A percentile compares a stretch with the other conserved stretches of the same genome.
These are phyloP conservation scores for Coemansia biformis DNA, from an alignment of 192 early-diverging fungal genomes.

Conservation along the genomic window DNA sequence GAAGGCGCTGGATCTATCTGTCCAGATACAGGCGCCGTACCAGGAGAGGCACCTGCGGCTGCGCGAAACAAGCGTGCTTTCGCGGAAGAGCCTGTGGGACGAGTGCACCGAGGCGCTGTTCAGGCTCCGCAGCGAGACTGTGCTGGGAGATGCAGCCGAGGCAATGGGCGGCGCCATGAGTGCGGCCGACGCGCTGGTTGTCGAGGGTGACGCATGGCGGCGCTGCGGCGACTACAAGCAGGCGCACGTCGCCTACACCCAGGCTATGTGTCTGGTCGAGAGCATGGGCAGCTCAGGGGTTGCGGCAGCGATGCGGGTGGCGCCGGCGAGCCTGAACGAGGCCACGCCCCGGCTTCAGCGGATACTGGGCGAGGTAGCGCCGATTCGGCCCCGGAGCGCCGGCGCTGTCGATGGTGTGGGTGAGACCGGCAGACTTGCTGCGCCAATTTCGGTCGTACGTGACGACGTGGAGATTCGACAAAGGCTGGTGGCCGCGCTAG, in stretches of 20 bases:
- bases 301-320: background rate
- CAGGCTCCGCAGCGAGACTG: conserved; percentile 1
- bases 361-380: conserved; percentile 8
- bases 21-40: conserved; percentile 15
- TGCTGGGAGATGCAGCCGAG: background rate
- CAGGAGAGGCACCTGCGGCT: conserved; percentile 16
- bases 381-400: background rate
- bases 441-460: conserved; percentile 8
- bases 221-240: conserved; percentile 8
- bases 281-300: background rate
- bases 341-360: conserved; percentile 14
- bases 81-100: conserved; percentile 30
- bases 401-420: background rate
- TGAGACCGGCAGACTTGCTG: background rate
- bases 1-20: conserved; percentile 21
- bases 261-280: conserved; percentile 6
- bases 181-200: conserved; percentile 11
- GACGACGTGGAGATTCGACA: conserved; percentile 23
- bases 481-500: conserved; percentile 9
- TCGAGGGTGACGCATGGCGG: conserved; percentile 34
- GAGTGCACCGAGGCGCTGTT: conserved; percentile 16
- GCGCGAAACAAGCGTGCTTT: conserved; percentile 21
- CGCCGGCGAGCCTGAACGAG: background rate
- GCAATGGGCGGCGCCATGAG: too few species aligned
- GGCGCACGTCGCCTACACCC: conserved; percentile 16